Percentiles rank a stretch among this genome's conserved stretches.
Conservation (phyloP, 768 basidiomycete species). For the Tricholoma hemisulphureum region DNA sequence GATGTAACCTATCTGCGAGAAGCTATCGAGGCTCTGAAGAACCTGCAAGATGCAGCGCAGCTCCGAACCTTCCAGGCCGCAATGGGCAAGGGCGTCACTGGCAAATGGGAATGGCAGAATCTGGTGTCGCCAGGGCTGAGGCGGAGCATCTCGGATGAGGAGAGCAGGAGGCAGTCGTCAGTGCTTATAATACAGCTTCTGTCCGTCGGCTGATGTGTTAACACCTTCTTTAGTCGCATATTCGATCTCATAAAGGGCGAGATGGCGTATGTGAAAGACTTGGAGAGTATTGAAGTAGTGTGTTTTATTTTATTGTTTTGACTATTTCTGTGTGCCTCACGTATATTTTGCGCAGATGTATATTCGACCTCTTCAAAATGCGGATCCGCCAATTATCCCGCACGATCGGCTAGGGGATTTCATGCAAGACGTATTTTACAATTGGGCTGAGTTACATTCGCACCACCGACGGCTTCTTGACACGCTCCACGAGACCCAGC, state of each 20-base stretch:
- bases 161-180: conserved; percentile 83
- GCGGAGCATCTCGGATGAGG: conserved; percentile 62
- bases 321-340: neutral
- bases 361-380: conserved; percentile 68
- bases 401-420: conserved; percentile 70
- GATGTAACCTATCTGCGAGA: conserved; percentile 80
- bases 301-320: conserved; percentile 19
- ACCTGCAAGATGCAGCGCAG: conserved; percentile 76
- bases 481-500: conserved; percentile 79
- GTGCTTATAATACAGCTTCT: conserved; percentile 24
- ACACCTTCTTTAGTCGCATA: conserved; percentile 59
- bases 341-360: conserved; percentile 59
- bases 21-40: conserved; percentile 79
- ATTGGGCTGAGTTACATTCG: conserved; percentile 70
- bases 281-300: conserved; percentile 84
- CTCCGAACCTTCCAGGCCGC: conserved; percentile 87
- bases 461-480: conserved; percentile 80
- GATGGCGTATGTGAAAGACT: conserved; percentile 94
- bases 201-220: neutral
- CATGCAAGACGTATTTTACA: conserved; percentile 86
- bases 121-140: conserved; percentile 67
- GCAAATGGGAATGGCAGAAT: conserved; percentile 89
- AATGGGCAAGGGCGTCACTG: conserved; percentile 77
- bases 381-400: conserved; percentile 78
- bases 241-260: conserved; percentile 96